Evolutionary conservation across 1,284 basidiomycete genomes (phyloP), one percentile per base, ranked within the genome.

Genomic region (Fomitopsis betulina): DNA sequence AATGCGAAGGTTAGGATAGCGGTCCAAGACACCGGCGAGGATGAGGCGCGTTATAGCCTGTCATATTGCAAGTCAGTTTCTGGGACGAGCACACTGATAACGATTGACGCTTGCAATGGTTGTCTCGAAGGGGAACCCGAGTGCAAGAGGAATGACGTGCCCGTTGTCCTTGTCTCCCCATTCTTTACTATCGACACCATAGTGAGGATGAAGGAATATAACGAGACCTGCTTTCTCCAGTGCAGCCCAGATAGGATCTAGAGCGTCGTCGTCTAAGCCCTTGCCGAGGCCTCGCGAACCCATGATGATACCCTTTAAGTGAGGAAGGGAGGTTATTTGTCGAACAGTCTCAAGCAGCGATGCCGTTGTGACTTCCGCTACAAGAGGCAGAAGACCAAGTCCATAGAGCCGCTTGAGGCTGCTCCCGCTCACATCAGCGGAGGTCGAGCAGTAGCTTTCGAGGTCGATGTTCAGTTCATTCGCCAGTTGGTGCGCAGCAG

Each of bases 61-160:
- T 1, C 35, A 17, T 39, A 9, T 30, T 35, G 35, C 21, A 43
- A 21, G 5, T 53, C 17, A 47, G 40, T 8, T n/a, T 27, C 2
- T 30, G 30, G 55, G 15, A 57, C 57, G 2, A 64, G 32, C 35
- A 37, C 19, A 50, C 43, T 25, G 47, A 54, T 47, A 21, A 27
- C 50, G 21, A 30, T 49, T 9, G 21, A 45, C n/a, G 72, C 86
- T 71, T 65, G 92, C 91, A 32, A 85, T 86, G 1, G 93, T 93
- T 19, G 92, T 94, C 73, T 94, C 93, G 66, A 94, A 89, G 1
- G 93, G 93, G 72, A 94, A 94, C 1, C 93, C 92, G 13, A 94
- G 78, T 0, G 92, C 91, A 52, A 94, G 81, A 1, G 91, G 89
- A 23, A 94, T 80, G 33, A 93, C 93, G 62, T 94, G 92, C 0